These are phyloP conservation scores for Pichia sp. DNA, from an alignment of 1,139 yeast genomes.

Conservation along the genomic window DNA sequence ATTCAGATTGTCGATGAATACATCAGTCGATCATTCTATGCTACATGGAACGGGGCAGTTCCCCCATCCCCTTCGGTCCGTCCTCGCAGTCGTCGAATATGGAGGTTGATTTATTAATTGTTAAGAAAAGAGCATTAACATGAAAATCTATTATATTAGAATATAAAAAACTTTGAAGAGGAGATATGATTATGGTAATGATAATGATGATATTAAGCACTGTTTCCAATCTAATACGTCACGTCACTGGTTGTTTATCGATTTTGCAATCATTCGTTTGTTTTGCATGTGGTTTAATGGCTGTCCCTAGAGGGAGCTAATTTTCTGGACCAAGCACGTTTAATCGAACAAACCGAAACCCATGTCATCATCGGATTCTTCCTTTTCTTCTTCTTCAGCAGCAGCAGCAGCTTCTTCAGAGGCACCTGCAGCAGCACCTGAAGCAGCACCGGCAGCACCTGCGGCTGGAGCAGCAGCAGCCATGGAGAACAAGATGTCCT, in stretches of 20 bases:
- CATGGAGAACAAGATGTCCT: slow-evolving; percentile 55
- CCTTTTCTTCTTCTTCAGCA: slow-evolving; percentile 46
- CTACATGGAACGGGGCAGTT: too few species aligned
- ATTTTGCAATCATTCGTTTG: background rate
- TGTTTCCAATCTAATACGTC: background rate
- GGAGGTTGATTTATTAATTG: slow-evolving; percentile 2
- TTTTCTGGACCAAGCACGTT: slow-evolving; percentile 19
- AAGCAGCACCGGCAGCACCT: slow-evolving; percentile 51
- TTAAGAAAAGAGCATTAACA: slow-evolving; percentile 16
- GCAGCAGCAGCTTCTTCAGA: slow-evolving; percentile 59
- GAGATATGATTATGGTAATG: background rate
- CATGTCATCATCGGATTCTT: slow-evolving; percentile 79
- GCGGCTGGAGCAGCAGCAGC: slow-evolving; percentile 63
- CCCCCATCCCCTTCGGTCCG: too few species aligned
- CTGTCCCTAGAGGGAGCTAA: background rate
- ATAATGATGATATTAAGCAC: background rate
- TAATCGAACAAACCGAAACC: slow-evolving; percentile 71
- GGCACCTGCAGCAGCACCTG: slow-evolving; percentile 55
- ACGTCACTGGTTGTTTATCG: background rate
- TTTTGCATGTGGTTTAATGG: background rate
- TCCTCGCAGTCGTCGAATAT: background rate
- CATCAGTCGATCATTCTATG: too few species aligned
- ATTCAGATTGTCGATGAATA: background rate
- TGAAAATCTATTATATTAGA: slow-evolving; percentile 15
- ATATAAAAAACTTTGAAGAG: slow-evolving; percentile 5